Base-by-base conservation (phyloP, 164 flowering plant genomes). In the Malania oleifera region DNA sequence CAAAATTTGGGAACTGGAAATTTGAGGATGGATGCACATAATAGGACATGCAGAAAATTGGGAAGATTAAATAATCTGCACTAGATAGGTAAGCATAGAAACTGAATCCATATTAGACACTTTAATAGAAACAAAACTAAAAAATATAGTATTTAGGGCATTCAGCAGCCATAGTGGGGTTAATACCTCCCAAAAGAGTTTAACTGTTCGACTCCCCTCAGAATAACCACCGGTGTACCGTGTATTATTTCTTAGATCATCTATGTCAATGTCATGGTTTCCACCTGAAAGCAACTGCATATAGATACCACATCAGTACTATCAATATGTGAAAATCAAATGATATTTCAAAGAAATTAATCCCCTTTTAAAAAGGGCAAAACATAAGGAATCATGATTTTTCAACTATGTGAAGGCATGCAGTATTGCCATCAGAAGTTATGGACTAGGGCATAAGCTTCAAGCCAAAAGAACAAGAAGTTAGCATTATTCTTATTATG, bases 211-310 rank as follows among this genome's bases (percentile, higher is more conserved):
- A 64, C 96, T 95, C 31, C 93, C 89, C 45, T 82, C 97, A 62
- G 91, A 74, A 73, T 89, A 95, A 64, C 99, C 99, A 57, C 99
- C 99, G 29, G 90, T 87, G 59, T 95, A 95, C 23, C 82, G 76
- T 31, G 99, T 95, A 54, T 91, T 76, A 25, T 58, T 80, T 66
- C 81, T 80, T 46, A 95, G 71, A 74, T 95, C 99, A 55, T 79
- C 85, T 61, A 91, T 78, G 70, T 91, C 97, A 65, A 95, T 81
- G 68, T 95, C 97, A 70, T 82, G 81, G 26, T 76, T 76, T 70
- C 99, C 99, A 61, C 99, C 99, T 49, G 99, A 95, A 67, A 95
- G 97, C 75, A 95, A 74, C 99, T 95, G 79, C 68, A 77, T 12
- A 65, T 17, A 54, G 57, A 44, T 67, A 68, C 19, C 50, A 18